Evolutionary conservation across 164 flowering plant species (phyloP).

Genomic region (Cinnamomum chago): DNA sequence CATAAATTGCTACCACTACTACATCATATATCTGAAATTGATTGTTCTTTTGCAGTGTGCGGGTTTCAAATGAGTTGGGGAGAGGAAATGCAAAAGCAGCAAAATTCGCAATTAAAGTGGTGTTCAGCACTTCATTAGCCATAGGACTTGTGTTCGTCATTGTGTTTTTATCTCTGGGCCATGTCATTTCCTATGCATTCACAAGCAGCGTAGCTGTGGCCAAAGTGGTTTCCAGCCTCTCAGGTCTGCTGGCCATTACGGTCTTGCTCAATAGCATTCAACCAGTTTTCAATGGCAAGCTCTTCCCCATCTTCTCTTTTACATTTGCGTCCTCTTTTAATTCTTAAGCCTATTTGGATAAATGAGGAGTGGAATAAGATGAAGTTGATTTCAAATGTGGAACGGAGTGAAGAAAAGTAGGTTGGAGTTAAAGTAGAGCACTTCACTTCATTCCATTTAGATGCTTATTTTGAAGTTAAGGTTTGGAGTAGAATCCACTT

Average conservation of each 20-base stretch:
- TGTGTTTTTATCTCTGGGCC: conserved; percentile 20
- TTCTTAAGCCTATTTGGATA: too few species aligned
- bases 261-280: conserved; percentile 36
- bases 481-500: too few species aligned
- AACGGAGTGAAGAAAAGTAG: too few species aligned
- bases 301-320: neutral
- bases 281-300: conserved; percentile 34
- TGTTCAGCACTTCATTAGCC: conserved; percentile 20
- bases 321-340: neutral
- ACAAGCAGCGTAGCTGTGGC: conserved; percentile 23
- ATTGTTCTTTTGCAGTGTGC: conserved; percentile 21
- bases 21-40: too few species aligned
- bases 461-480: too few species aligned
- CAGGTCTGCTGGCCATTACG: conserved; percentile 28
- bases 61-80: conserved; percentile 43
- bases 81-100: conserved; percentile 31
- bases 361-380: too few species aligned
- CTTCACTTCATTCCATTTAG: too few species aligned
- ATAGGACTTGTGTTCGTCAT: conserved; percentile 25
- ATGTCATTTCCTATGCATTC: conserved; percentile 24
- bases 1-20: too few species aligned
- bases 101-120: conserved; percentile 26
- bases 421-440: too few species aligned
- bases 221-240: conserved; percentile 25
- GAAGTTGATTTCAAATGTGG: too few species aligned